These are phyloP conservation scores for Arthrinium phaeospermum DNA, from an alignment of 2,329 filamentous ascomycete genomes.

Conservation along the genomic window DNA sequence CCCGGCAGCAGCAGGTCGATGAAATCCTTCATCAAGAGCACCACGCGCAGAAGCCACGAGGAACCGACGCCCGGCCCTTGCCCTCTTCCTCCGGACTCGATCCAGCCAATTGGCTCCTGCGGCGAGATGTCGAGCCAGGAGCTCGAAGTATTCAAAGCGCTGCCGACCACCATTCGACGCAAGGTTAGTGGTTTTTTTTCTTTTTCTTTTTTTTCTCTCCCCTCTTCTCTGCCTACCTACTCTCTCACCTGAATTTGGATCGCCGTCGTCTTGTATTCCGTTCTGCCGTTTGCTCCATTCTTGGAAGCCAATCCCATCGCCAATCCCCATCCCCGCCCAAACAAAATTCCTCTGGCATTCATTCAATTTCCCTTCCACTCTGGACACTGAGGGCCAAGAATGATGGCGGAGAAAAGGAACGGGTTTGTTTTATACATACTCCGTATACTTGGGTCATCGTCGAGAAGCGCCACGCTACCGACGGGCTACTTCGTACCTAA, in stretches of 20 bases:
- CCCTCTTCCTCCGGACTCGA: not conserved
- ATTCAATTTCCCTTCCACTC: not conserved
- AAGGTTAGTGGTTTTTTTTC: conserved; percentile 46
- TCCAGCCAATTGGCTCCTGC: conserved; percentile 17
- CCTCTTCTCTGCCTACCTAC: conserved; percentile 27
- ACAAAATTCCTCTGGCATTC: not conserved
- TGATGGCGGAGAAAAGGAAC: not conserved
- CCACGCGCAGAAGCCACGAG: not conserved
- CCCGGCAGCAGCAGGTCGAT: conserved; percentile 22
- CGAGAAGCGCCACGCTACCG: not conserved
- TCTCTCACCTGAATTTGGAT: conserved; percentile 7
- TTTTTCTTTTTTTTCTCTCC: too few species aligned
- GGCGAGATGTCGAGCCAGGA: conserved; percentile 43
- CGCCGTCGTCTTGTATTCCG: conserved; percentile 13
- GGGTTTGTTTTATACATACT: conserved; percentile 2
- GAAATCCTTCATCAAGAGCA: conserved; percentile 22
- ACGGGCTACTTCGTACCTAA: not conserved
- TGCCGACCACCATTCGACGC: conserved; percentile 55
- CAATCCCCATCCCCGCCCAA: not conserved
- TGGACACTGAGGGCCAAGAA: not conserved
- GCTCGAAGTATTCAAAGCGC: conserved; percentile 54
- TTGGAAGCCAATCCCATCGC: not conserved
- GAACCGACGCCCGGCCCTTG: not conserved
- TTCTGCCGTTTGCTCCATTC: conserved; percentile 19
- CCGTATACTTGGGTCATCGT: not conserved